phyloP scores from a whole-genome alignment of 83 land plant genomes.

The Larix sibirica region DNA sequence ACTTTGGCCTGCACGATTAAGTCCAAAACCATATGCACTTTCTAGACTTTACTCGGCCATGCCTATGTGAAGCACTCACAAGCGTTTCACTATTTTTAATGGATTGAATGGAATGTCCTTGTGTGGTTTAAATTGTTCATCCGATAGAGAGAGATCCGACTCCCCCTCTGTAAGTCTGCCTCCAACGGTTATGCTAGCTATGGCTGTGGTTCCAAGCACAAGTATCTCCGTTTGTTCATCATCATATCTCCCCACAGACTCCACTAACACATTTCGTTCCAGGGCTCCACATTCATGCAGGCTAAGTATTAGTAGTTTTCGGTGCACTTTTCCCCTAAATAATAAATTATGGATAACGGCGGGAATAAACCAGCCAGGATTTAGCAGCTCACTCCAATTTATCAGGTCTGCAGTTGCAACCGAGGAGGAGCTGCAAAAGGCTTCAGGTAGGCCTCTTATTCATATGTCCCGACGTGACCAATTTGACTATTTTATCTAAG shows the following conservation, averaged over 20 bases:
- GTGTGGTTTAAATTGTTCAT: slow-evolving; percentile 1
- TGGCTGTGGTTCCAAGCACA: not conserved
- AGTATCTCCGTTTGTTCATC: not conserved
- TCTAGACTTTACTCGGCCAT: too few relatives aligned
- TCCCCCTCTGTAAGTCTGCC: not conserved
- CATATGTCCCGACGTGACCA: not conserved
- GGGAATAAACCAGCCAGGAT: not conserved
- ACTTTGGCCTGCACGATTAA: too few relatives aligned
- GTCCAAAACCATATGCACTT: too few relatives aligned
- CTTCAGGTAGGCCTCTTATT: not conserved
- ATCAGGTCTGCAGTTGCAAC: not conserved
- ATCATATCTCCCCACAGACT: not conserved
- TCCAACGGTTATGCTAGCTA: not conserved
- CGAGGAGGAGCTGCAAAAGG: not conserved
- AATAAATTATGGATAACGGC: not conserved
- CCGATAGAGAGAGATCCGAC: too few relatives aligned
- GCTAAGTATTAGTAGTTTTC: not conserved
- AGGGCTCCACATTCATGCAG: not conserved
- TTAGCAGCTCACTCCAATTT: not conserved
- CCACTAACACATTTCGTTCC: not conserved
- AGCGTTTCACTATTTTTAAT: not conserved
- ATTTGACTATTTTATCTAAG: not conserved
- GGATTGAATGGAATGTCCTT: not conserved
- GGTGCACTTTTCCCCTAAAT: not conserved
- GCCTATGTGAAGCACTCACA: too few relatives aligned